Conservation (phyloP, 2,329 filamentous ascomycete genomes). For the Xylariales sp. region DNA sequence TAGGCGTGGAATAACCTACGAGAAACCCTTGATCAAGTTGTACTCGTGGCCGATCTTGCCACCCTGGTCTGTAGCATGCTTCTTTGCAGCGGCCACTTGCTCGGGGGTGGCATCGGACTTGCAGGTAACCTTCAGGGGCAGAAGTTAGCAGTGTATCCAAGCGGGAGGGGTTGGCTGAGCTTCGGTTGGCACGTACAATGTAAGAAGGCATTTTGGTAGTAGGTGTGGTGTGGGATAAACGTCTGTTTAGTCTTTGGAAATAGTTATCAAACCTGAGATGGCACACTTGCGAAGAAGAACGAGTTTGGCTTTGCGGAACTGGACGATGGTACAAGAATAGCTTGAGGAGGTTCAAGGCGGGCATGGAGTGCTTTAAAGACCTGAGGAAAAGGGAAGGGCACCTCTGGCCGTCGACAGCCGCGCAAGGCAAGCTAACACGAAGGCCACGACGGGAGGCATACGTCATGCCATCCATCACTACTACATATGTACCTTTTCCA, state of each 20-base stretch:
- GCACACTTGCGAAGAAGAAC: constrained; percentile 10
- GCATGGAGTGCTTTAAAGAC: constrained; percentile 6
- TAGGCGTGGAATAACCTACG: too few species aligned
- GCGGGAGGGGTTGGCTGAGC: not conserved
- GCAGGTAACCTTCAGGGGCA: constrained; percentile 63
- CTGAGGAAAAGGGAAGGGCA: not conserved
- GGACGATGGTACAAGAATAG: not conserved
- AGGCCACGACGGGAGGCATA: not conserved
- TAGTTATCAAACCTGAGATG: constrained; percentile 6
- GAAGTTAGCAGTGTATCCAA: not conserved
- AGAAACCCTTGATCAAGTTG: constrained; percentile 85
- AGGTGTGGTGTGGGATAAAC: constrained; percentile 14
- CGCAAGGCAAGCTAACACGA: not conserved
- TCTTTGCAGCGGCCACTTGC: constrained; percentile 70
- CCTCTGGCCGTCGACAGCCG: not conserved
- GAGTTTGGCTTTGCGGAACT: not conserved
- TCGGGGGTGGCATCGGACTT: constrained; percentile 64
- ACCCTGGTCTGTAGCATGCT: constrained; percentile 68
- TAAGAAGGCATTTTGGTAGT: constrained; percentile 47
- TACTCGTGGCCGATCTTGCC: constrained; percentile 82
- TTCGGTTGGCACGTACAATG: constrained; percentile 38
- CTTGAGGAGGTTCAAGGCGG: not conserved
- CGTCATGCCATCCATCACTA: constrained; percentile 5
- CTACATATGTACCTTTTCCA: too few species aligned
- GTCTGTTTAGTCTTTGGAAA: constrained; percentile 11